Evolutionary conservation across 164 flowering plant genomes (phyloP).

Genomic region (Tinospora cordifolia): DNA sequence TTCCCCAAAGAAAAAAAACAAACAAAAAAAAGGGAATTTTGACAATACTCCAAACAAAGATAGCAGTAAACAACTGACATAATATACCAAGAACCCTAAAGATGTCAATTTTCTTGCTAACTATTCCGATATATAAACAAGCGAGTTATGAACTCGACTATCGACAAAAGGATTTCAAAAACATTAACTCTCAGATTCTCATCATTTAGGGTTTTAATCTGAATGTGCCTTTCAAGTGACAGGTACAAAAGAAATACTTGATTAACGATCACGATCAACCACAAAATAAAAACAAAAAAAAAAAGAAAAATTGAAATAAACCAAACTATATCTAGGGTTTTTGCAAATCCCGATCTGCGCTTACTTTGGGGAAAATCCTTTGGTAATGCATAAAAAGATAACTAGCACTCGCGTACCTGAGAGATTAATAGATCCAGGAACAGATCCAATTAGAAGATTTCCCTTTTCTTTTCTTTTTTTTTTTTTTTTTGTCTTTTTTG

Average conservation of each 20-base stretch:
- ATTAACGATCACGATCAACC: background rate
- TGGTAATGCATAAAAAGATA: background rate
- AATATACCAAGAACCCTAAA: background rate
- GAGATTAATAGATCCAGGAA: background rate
- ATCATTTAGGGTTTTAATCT: background rate
- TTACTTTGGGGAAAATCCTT: background rate
- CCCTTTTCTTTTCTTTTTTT: too few species aligned
- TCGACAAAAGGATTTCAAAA: too few species aligned
- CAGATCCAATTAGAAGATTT: background rate
- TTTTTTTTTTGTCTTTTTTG: background rate
- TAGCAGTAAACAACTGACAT: background rate
- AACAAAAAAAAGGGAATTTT: background rate
- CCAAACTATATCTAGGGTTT: background rate
- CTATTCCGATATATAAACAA: background rate
- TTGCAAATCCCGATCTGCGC: background rate
- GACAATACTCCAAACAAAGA: background rate
- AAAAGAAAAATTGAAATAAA: too few species aligned
- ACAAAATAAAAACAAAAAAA: too few species aligned
- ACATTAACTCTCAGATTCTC: background rate
- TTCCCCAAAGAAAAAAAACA: background rate
- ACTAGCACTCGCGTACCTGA: background rate
- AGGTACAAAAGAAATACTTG: too few species aligned
- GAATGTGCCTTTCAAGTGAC: background rate
- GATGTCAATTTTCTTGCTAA: conserved; percentile 7
- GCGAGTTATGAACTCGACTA: background rate